phyloP scores from a whole-genome alignment of 1,284 basidiomycete genomes.

The Marasmius tenuissimus region DNA sequence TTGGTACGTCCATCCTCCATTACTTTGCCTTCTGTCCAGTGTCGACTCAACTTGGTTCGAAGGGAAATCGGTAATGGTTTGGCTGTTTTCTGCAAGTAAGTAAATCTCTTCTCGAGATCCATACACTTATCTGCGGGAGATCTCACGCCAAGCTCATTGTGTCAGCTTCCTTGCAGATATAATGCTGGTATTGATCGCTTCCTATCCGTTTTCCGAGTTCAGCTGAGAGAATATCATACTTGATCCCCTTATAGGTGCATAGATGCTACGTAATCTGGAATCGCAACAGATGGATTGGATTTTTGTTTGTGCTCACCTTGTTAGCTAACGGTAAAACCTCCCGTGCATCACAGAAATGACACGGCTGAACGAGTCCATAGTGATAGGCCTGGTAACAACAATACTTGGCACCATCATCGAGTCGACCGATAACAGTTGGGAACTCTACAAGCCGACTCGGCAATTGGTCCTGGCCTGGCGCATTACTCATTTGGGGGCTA shows the following conservation, averaged over 20 bases:
- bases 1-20: background rate
- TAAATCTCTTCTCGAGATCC: background rate
- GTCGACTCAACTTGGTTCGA: background rate
- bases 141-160: background rate
- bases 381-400: background rate
- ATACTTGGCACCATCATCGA: background rate
- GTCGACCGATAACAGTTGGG: no score
- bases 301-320: background rate
- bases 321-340: background rate
- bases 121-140: background rate
- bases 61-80: background rate
- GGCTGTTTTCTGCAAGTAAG: background rate
- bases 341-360: background rate
- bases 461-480: no score
- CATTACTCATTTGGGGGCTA: no score
- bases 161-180: background rate
- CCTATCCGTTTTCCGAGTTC: background rate
- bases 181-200: background rate
- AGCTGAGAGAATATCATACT: background rate
- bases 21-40: background rate
- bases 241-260: background rate
- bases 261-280: background rate
- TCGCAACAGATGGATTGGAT: background rate
- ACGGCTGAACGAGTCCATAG: background rate
- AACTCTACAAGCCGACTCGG: background rate